Conservation (phyloP, 2,329 filamentous ascomycete genomes). For the Hypoxylon sp. region DNA sequence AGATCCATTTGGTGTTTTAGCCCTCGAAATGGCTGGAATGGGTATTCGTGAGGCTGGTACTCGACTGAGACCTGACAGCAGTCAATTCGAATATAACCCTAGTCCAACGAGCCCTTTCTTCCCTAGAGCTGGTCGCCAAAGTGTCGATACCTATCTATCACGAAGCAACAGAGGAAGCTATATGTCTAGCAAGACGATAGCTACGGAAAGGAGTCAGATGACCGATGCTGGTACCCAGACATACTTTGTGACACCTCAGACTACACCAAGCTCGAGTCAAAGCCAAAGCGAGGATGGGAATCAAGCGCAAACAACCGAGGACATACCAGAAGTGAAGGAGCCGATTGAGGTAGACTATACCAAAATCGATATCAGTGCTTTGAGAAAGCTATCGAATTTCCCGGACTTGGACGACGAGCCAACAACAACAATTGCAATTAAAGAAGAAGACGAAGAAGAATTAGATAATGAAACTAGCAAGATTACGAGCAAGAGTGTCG, state of each 20-base stretch:
- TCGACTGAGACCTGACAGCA: conserved; percentile 79
- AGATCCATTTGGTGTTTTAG: conserved; percentile 91
- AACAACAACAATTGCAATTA: conserved; percentile 39
- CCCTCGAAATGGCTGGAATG: conserved; percentile 89
- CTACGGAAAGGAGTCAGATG: conserved; percentile 74
- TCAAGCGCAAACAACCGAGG: conserved; percentile 60
- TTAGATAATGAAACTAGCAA: conserved; percentile 22
- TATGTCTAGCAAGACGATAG: conserved; percentile 75
- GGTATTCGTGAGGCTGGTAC: conserved; percentile 93
- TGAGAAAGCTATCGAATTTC: conserved; percentile 63
- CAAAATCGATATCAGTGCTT: conserved; percentile 68
- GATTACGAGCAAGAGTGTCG: conserved; percentile 13
- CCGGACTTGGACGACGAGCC: conserved; percentile 56
- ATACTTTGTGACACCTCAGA: conserved; percentile 67
- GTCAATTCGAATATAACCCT: conserved; percentile 86
- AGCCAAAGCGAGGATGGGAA: conserved; percentile 69
- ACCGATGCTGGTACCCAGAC: conserved; percentile 80
- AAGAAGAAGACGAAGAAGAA: conserved; percentile 32
- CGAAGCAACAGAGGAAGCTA: conserved; percentile 80
- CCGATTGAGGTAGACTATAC: conserved; percentile 72
- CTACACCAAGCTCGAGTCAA: conserved; percentile 68
- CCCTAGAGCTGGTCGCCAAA: conserved; percentile 73
- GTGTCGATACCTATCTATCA: conserved; percentile 74
- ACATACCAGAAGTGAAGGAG: conserved; percentile 58
- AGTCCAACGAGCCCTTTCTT: conserved; percentile 81